A percentile compares a stretch with the other conserved stretches of the same genome.
phyloP scores from a whole-genome alignment of 2,329 filamentous ascomycete genomes.

The Clarireedia homoeocarpa region DNA sequence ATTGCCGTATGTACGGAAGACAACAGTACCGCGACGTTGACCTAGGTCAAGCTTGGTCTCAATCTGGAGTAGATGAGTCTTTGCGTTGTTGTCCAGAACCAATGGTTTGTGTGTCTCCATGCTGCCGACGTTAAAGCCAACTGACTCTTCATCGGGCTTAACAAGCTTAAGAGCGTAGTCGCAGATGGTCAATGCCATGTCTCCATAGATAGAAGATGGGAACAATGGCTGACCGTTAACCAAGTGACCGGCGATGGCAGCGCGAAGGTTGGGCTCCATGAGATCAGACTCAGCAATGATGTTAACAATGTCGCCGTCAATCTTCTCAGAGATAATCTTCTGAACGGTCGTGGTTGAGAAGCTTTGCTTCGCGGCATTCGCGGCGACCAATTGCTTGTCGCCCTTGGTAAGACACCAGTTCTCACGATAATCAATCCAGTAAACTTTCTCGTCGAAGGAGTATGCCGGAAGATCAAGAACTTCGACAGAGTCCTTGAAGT shows the following conservation, averaged over 20 bases:
- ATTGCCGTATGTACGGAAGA: constrained; percentile 11
- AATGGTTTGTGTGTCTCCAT: constrained; percentile 65
- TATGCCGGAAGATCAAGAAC: constrained; percentile 60
- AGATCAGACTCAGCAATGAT: constrained; percentile 47
- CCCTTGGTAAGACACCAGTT: constrained; percentile 62
- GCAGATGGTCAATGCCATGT: constrained; percentile 50
- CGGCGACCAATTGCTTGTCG: constrained; percentile 50
- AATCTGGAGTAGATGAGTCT: constrained; percentile 12
- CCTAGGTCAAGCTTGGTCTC: constrained; percentile 15
- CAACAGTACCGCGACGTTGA: constrained; percentile 10
- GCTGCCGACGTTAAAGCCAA: constrained; percentile 49
- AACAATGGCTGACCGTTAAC: constrained; percentile 49
- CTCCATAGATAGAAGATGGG: constrained; percentile 44
- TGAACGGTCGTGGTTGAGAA: constrained; percentile 32
- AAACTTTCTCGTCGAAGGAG: constrained; percentile 59
- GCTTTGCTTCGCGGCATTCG: constrained; percentile 38
- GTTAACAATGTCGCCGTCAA: constrained; percentile 40
- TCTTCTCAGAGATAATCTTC: constrained; percentile 41
- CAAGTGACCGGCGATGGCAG: constrained; percentile 45
- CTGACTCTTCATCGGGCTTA: constrained; percentile 29
- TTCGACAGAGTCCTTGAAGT: constrained; percentile 48
- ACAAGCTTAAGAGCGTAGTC: constrained; percentile 44
- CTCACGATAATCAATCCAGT: constrained; percentile 54
- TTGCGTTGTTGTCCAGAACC: constrained; percentile 36
- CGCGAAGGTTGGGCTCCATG: constrained; percentile 30